A percentile compares a stretch with the other conserved stretches of the same genome.
Evolutionary conservation across 2,329 filamentous ascomycete species (phyloP).

Genomic region (Blumeriella jaapii): DNA sequence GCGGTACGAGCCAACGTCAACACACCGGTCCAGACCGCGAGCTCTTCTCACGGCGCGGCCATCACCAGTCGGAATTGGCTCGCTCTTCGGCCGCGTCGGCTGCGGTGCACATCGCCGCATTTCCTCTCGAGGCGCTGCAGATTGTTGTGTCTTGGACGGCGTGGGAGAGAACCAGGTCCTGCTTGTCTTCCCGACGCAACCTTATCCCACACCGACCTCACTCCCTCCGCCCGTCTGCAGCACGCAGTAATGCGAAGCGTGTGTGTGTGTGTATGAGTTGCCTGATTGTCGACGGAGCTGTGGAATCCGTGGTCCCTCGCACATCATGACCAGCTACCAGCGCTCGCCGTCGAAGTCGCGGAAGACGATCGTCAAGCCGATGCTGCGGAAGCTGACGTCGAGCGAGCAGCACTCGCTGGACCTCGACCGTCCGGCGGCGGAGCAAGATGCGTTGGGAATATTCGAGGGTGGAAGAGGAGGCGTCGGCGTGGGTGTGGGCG

Average conservation of each 20-base stretch:
- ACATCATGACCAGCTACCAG: conserved; percentile 21
- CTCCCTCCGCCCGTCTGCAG: not conserved
- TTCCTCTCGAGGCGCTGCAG: not conserved
- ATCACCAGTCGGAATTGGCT: too few relatives aligned
- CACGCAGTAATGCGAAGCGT: conserved; percentile 14
- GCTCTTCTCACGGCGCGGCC: too few relatives aligned
- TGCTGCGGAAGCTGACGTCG: conserved; percentile 41
- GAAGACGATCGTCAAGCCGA: conserved; percentile 37
- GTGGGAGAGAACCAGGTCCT: too few relatives aligned
- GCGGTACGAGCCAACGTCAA: too few relatives aligned
- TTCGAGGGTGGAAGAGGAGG: conserved; percentile 24
- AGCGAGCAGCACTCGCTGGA: conserved; percentile 54
- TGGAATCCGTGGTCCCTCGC: not conserved
- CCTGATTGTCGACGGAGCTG: conserved; percentile 7
- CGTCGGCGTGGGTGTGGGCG: not conserved
- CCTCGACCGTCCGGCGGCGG: conserved; percentile 47
- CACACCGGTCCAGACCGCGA: too few relatives aligned
- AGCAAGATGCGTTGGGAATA: conserved; percentile 34
- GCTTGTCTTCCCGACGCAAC: too few relatives aligned
- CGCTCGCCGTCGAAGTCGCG: conserved; percentile 18
- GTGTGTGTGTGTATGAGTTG: conserved; percentile 12
- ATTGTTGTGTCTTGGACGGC: not conserved
- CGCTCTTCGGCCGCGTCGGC: too few relatives aligned
- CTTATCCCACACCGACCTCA: not conserved
- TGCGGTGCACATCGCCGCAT: too few relatives aligned